Base-by-base conservation (phyloP, 371 early-diverging fungal species). In the Mortierella polycephala region DNA sequence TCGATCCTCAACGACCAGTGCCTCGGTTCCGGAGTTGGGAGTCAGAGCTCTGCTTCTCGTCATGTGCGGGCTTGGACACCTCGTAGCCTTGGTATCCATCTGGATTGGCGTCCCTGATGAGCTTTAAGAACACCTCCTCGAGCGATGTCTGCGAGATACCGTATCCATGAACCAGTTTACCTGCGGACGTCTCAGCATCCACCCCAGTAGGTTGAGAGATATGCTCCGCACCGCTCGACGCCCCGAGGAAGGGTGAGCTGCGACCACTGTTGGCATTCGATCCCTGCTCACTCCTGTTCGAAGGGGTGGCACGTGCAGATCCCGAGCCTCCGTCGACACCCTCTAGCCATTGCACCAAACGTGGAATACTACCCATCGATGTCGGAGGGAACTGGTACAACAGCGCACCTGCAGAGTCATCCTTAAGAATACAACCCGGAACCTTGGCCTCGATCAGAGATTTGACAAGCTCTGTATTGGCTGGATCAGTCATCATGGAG, bases 81-180 rank as follows among this genome's bases (percentile, higher is more conserved):
- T 82, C 82, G 20, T 82, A 82, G 0, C 82, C 82, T 21, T 70
- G 75, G 21, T 82, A 82, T 46, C 82, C 82, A 5, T 73, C 69
- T 14, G 82, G 82, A 54, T 82, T 83, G 5, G 84, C 84, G 18
- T 80, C 82, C 39, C 83, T 57, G 42, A 84, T 87, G 66, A 88
- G 52, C 60, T 66, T 75, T 70, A 87, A 70, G 62, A 87, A 88
- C 20, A 86, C 87, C 55, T 90, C 90, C 75, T 91, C 90, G 9
- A 92, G 74, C 8, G 89, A 88, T n/a, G 91, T 90, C 74, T 92
- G 92, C 21, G 85, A 83, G 59, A 92, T 85, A n/a, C 90, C 92
- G 85, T 74, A 92, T 11, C 85, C 81, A 61, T 84, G 85, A 60
- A 91, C 81, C 62, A 88, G 39, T 23, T 55, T 23, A 47, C 79